Base-by-base conservation (phyloP, 192 early-diverging fungal species). In the Geranomyces michiganensis region DNA sequence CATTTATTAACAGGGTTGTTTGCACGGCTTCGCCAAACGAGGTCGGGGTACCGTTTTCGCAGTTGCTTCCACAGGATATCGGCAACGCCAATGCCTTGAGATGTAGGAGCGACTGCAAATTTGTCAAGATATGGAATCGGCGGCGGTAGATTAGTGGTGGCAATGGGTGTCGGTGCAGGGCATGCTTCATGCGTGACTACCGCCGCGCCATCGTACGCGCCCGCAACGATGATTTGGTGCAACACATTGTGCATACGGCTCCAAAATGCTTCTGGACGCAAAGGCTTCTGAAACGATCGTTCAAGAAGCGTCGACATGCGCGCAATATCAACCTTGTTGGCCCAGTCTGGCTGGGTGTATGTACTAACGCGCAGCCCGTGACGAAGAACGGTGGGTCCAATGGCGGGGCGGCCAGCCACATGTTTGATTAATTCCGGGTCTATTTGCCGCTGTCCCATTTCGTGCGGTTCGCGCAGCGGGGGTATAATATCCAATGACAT, bases 1-100 rank as follows among this genome's bases (percentile, higher is more conserved):
- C 96, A 98, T 73, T 92, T 92, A 73, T 98, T 98, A 6, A 98
- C 94, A 0, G 89, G 90, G 67, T 98, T 98, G 46, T 89, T 85
- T 8, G 80, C 82, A 45, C 95, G 86, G 68, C 90, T 91, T 67
- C 95, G 78, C 96, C 96, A 98, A 45, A 90, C 81, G 36, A 92
- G 58, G 60, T 90, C 85, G 0, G 88, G 86, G 76, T 91, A 95
- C 29, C 78, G 81, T 44, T 84, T 82, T 30, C 82, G 78, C 65
- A 96, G 75, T 68, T 87, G 83, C 46, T 89, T 87, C 96, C 96
- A 98, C 53, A 98, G 73, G n/a, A 96, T 95, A 74, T 98, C 96
- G 0, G 95, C 94, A 51, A 95, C 86, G 0, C 96, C 96, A 24
- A 92, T 92, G 12, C 96, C 96, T 79, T 98, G 96, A 58, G 82